These are phyloP conservation scores for Apiospora sp. DNA, from an alignment of 2,329 filamentous ascomycete species.

Conservation along the genomic window DNA sequence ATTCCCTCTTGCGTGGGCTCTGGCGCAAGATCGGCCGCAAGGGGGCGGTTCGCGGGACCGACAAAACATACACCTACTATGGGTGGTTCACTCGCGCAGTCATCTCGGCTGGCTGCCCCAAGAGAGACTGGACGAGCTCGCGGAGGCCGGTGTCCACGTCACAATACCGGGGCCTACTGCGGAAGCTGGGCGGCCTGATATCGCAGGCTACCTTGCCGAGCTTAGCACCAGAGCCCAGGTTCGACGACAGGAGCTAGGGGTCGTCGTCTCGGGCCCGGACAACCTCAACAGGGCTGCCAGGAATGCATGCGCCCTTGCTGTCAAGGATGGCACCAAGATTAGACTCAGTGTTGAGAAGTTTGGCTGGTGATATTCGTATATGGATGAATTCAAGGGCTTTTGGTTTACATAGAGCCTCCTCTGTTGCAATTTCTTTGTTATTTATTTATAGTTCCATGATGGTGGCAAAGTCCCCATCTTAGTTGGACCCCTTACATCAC, in stretches of 20 bases:
- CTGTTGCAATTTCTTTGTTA: not conserved
- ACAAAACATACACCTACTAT: slow-evolving; percentile 60
- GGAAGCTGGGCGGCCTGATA: slow-evolving; percentile 61
- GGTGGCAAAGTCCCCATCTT: not conserved
- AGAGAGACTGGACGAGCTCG: slow-evolving; percentile 57
- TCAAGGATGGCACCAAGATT: slow-evolving; percentile 57
- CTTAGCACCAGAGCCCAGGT: slow-evolving; percentile 41
- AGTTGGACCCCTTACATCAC: not conserved
- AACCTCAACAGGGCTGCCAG: slow-evolving; percentile 66
- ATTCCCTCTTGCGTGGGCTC: slow-evolving; percentile 66
- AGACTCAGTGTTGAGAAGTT: slow-evolving; percentile 71
- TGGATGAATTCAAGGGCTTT: not conserved
- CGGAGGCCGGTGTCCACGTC: slow-evolving; percentile 57
- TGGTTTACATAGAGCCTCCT: too few relatives aligned
- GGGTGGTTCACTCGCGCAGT: slow-evolving; percentile 62
- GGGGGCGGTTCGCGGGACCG: slow-evolving; percentile 23
- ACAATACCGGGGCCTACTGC: slow-evolving; percentile 62
- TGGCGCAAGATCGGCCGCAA: slow-evolving; percentile 42
- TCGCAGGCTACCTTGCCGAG: slow-evolving; percentile 51
- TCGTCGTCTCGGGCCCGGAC: slow-evolving; percentile 70
- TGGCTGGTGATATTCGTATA: slow-evolving; percentile 59
- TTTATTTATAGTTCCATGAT: not conserved
- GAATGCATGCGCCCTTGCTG: slow-evolving; percentile 61
- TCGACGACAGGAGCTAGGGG: slow-evolving; percentile 48
- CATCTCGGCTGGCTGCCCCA: slow-evolving; percentile 63